Base-by-base conservation (phyloP, 129 eudicot genomes). In the Flaveria bidentis region DNA sequence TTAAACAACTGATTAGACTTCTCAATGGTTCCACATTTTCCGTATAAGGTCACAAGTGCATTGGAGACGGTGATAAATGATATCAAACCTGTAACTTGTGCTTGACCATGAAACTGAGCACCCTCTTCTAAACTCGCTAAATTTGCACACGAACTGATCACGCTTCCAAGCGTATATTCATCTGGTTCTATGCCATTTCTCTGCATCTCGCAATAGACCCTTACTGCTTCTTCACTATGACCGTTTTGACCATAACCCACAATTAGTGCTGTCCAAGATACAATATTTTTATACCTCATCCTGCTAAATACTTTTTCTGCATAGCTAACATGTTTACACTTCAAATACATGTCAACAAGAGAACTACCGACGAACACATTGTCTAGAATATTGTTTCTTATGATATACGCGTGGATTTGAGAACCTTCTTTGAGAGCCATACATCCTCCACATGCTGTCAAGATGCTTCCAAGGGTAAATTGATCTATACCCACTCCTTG, bases 201-300 rank as follows among this genome's bases (percentile, higher is more conserved):
- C 80, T 88, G 96, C 97, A 94, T 94, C 63, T 89, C 84, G 52
- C 82, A 77, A 28, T 82, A 94, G 13, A 64, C 70, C 47, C 80
- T 66, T 30, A 94, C 84, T 28, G 96, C 98, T 81, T 91, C 98
- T 78, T 94, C 97, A 36, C 91, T 82, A 81, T 76, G 80, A 12
- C 97, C 98, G 45, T 89, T 94, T 73, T 94, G 97, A 20, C 97
- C 87, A 74, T 88, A 94, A 2, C 97, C 97, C 69, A 91, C 98
- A 64, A 88, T 64, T 85, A 94, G 83, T 28, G 98, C 96, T 14
- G 97, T 94, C 98, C 98, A 94, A 33, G 98, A 82, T 17, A 94
- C 93, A 42, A 87, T 82, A 67, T 91, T 94, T 80, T 83, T 94
- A 72, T 64, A n/a, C 9, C 42, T 39, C 97, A 94, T 88, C 71